These are phyloP conservation scores for Harringtonia lauricola DNA, from an alignment of 2,329 filamentous ascomycete species.

Conservation along the genomic window DNA sequence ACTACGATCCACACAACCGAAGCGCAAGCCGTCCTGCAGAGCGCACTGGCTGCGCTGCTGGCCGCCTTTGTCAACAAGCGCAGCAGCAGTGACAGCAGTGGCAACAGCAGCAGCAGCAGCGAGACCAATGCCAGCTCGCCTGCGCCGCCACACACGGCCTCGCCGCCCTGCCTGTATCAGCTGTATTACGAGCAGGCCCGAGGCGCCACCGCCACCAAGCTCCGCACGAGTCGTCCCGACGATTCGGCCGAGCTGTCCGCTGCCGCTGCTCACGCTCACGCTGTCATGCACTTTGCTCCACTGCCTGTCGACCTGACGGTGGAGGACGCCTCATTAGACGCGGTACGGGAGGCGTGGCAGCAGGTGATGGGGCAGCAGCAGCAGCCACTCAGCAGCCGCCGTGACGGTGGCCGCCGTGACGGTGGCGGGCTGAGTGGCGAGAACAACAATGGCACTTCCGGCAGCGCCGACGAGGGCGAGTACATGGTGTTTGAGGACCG, in stretches of 20 bases:
- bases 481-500: conserved; percentile 77
- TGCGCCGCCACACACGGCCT: too few relatives aligned
- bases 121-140: background rate
- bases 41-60: conserved; percentile 30
- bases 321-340: conserved; percentile 56
- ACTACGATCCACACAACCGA: conserved; percentile 25
- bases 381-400: conserved; percentile 24
- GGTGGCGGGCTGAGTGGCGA: background rate
- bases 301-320: conserved; percentile 58
- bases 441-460: background rate
- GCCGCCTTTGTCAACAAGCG: background rate
- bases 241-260: too few relatives aligned
- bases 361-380: conserved; percentile 37
- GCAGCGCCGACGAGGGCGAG: conserved; percentile 22
- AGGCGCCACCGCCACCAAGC: too few relatives aligned
- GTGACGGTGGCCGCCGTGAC: background rate
- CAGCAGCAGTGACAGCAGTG: conserved; percentile 26
- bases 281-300: conserved; percentile 43
- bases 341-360: conserved; percentile 62
- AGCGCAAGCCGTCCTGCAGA: conserved; percentile 27
- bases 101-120: conserved; percentile 12
- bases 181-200: conserved; percentile 44
- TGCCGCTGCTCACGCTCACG: too few relatives aligned
- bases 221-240: too few relatives aligned
- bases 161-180: conserved; percentile 34